Percentiles rank a stretch among this genome's conserved stretches.
Evolutionary conservation across 306 rosid species (phyloP).

Genomic region (Lagenaria siceraria): DNA sequence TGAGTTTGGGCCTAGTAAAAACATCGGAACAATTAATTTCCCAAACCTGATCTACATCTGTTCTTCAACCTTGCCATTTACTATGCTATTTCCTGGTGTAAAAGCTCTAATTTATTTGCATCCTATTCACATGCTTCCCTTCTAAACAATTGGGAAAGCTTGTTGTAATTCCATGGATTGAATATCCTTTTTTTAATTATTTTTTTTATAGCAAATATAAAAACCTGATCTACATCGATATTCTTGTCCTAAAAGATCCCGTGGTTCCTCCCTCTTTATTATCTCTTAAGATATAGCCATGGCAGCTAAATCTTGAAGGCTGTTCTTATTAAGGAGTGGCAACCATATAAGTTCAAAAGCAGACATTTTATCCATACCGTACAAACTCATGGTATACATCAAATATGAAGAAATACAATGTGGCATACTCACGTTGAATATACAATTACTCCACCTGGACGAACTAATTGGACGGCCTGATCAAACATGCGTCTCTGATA

Average conservation of each 20-base stretch:
- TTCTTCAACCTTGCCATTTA: no score
- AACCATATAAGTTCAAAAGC: not conserved
- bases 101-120: no score
- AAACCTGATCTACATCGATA: not conserved
- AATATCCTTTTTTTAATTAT: no score
- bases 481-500: slow-evolving; percentile 88
- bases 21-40: not conserved
- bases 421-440: slow-evolving; percentile 76
- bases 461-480: slow-evolving; percentile 84
- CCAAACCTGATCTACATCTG: not conserved
- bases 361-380: not conserved
- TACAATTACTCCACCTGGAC: slow-evolving; percentile 73
- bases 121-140: no score
- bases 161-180: no score
- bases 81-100: no score
- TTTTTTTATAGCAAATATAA: no score
- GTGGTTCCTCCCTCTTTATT: not conserved
- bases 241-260: not conserved
- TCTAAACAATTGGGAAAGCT: no score
- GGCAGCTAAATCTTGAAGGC: not conserved
- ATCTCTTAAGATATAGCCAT: not conserved
- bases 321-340: not conserved
- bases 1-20: not conserved
- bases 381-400: not conserved
- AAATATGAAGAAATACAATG: not conserved